Percentiles rank a stretch among this genome's conserved stretches.
Evolutionary conservation across 2,329 filamentous ascomycete genomes (phyloP).

Genomic region (Hymenoscyphus albidus): DNA sequence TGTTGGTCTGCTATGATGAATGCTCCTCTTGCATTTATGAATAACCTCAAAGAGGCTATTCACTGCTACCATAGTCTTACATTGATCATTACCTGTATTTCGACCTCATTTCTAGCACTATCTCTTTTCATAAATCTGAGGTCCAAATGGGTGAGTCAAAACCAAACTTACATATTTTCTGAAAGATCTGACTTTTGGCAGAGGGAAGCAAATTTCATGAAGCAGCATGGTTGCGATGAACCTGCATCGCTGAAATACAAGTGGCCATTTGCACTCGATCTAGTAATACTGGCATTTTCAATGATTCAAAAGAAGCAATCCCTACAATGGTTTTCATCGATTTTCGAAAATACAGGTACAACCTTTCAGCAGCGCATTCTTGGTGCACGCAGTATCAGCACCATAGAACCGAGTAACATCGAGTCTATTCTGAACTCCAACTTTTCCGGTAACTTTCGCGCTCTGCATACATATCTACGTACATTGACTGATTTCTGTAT

Average conservation of each 20-base stretch:
- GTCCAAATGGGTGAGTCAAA: not conserved
- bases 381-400: not conserved
- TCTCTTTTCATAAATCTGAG: not conserved
- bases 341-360: not conserved
- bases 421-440: constrained; percentile 1
- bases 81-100: too few species aligned
- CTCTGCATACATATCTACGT: not conserved
- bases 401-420: not conserved
- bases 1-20: too few species aligned
- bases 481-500: too few species aligned
- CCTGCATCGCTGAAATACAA: not conserved
- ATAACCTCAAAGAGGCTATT: too few species aligned
- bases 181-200: not conserved
- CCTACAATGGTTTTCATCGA: not conserved
- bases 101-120: too few species aligned
- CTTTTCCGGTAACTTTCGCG: not conserved
- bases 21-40: too few species aligned
- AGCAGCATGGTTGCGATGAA: not conserved
- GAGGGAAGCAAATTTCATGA: not conserved
- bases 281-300: not conserved
- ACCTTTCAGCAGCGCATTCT: not conserved
- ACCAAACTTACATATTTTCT: not conserved
- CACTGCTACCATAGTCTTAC: too few species aligned
- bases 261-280: not conserved
- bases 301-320: not conserved